Conservation (phyloP, 768 basidiomycete species). For the Crassisporium funariophilum region DNA sequence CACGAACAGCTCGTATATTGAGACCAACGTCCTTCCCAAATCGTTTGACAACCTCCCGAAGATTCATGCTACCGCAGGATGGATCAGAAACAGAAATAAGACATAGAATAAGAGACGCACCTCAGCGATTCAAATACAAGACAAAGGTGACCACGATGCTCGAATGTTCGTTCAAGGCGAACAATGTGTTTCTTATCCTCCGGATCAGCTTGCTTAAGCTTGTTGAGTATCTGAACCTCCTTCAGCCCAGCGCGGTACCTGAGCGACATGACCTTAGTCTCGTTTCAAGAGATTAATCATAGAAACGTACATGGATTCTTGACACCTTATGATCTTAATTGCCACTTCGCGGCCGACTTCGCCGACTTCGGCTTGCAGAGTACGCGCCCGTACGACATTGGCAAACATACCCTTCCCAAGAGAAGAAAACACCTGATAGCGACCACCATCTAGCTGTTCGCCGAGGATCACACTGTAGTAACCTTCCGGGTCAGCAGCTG, state of each 20-base stretch:
- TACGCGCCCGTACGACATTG: slow-evolving; percentile 89
- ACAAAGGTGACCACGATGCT: slow-evolving; percentile 96
- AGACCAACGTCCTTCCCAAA: slow-evolving; percentile 98
- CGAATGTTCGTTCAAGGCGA: slow-evolving; percentile 91
- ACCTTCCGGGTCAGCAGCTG: slow-evolving; percentile 91
- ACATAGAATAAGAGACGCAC: slow-evolving; percentile 41
- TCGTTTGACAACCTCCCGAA: slow-evolving; percentile 95
- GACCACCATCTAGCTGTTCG: slow-evolving; percentile 88
- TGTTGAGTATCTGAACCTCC: slow-evolving; percentile 87
- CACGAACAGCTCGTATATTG: slow-evolving; percentile 95
- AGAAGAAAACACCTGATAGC: slow-evolving; percentile 92
- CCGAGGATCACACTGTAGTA: slow-evolving; percentile 95
- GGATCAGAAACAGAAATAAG: neutral
- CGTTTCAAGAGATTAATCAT: slow-evolving; percentile 3
- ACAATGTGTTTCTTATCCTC: slow-evolving; percentile 97
- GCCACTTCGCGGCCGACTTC: slow-evolving; percentile 75
- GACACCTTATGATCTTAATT: slow-evolving; percentile 94
- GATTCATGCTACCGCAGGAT: slow-evolving; percentile 76
- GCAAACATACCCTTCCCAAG: slow-evolving; percentile 99
- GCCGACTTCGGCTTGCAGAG: slow-evolving; percentile 66
- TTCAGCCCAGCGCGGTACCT: slow-evolving; percentile 97
- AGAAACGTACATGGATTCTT: slow-evolving; percentile 88
- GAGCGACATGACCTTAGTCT: slow-evolving; percentile 4
- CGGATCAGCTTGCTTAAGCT: slow-evolving; percentile 85
- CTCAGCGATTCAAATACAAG: slow-evolving; percentile 94